Percentiles rank a stretch among this genome's conserved stretches.
Evolutionary conservation across 257 asterid species (phyloP).

Genomic region (Rubia yunnanensis): DNA sequence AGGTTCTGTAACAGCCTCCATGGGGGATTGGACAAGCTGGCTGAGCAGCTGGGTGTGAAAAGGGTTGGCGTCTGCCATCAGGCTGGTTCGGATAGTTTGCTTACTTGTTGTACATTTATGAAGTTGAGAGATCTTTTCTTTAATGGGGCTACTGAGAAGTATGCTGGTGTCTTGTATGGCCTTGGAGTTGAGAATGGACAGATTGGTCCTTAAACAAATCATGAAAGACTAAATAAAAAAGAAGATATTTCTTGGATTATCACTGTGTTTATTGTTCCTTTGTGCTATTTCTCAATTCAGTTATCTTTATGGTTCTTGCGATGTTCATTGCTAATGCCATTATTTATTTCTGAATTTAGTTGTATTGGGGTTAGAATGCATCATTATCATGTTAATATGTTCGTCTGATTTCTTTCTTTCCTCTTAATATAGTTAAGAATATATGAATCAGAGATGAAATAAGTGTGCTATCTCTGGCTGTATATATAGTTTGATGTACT

Average conservation of each 20-base stretch:
- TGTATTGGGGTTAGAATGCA: not conserved
- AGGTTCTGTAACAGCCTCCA: constrained; percentile 24
- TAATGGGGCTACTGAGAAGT: constrained; percentile 19
- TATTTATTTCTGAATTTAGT: not conserved
- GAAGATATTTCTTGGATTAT: constrained; percentile 2
- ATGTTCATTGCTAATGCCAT: not conserved
- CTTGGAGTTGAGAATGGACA: constrained; percentile 22
- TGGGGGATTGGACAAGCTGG: constrained; percentile 33
- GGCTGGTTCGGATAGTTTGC: constrained; percentile 40
- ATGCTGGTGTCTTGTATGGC: constrained; percentile 34
- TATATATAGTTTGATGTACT: not conserved
- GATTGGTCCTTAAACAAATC: constrained; percentile 9
- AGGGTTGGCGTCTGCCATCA: constrained; percentile 34
- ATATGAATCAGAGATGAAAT: not conserved
- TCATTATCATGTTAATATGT: not conserved
- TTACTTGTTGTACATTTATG: constrained; percentile 30
- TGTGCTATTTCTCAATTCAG: not conserved
- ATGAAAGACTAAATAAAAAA: constrained; percentile 12
- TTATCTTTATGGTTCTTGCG: not conserved
- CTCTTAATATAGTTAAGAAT: not conserved
- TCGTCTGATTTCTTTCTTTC: not conserved
- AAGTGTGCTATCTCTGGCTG: not conserved
- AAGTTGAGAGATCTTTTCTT: constrained; percentile 26
- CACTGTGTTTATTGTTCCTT: not conserved
- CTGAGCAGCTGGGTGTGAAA: constrained; percentile 22